These are phyloP conservation scores for Aegilops tauschii DNA, from an alignment of 176 grass and related monocot genomes.

Conservation along the genomic window DNA sequence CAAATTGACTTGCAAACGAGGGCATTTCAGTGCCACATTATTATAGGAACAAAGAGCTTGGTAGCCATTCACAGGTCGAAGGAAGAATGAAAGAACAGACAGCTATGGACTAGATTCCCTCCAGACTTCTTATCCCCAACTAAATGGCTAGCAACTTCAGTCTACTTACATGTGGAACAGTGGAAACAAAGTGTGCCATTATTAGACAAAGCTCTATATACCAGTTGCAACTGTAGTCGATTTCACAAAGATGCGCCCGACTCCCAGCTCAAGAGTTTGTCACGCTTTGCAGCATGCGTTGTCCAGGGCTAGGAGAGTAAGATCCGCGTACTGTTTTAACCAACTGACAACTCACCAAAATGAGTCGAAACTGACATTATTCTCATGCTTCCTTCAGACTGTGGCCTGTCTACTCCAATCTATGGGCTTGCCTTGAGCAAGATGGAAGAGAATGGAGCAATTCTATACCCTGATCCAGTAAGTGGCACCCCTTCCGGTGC, in stretches of 20 bases:
- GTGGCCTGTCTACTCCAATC: neutral
- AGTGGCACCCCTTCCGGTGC: conserved; percentile 55
- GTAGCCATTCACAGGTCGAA: neutral
- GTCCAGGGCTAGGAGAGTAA: neutral
- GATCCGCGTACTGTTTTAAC: neutral
- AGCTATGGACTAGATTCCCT: conserved; percentile 2
- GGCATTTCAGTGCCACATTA: neutral
- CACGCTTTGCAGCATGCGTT: neutral
- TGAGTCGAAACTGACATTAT: conserved; percentile 8
- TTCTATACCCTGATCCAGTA: conserved; percentile 43
- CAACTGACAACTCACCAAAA: neutral
- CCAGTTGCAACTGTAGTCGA: neutral
- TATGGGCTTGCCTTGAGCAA: conserved; percentile 75
- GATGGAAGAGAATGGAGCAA: conserved; percentile 81
- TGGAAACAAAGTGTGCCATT: conserved; percentile 7
- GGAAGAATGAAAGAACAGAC: neutral
- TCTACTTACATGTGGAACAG: neutral
- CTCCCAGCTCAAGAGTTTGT: neutral
- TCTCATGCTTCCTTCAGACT: conserved; percentile 13
- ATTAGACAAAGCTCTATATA: neutral
- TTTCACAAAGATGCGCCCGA: neutral
- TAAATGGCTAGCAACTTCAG: neutral
- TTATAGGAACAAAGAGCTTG: conserved; percentile 11
- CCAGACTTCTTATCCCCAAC: neutral
- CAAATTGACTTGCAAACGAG: neutral